Evolutionary conservation across 78 protist species (phyloP).

Genomic region (Pigoraptor vietnamica): DNA sequence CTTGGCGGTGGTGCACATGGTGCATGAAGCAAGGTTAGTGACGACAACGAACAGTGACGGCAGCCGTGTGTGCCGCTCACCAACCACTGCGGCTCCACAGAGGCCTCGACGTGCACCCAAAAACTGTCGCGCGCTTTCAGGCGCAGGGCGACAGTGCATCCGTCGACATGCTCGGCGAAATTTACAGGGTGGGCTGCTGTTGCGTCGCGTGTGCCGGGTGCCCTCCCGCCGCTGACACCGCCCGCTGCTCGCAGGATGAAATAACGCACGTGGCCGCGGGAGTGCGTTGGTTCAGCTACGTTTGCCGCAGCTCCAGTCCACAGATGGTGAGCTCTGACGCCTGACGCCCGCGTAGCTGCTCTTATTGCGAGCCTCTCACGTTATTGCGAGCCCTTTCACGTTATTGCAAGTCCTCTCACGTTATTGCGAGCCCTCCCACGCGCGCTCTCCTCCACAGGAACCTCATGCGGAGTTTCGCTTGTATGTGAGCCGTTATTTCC

Average conservation of each 20-base stretch:
- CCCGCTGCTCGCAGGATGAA: not conserved
- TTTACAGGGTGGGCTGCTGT: not conserved
- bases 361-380: too few relatives aligned
- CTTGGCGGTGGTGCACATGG: slow-evolving; percentile 29
- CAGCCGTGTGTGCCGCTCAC: too few relatives aligned
- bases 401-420: too few relatives aligned
- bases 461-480: not conserved
- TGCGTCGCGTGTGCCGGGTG: not conserved
- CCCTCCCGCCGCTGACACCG: too few relatives aligned
- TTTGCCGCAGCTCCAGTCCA: not conserved
- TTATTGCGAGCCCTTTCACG: too few relatives aligned
- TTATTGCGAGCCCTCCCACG: too few relatives aligned
- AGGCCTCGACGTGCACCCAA: not conserved
- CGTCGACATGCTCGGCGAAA: not conserved
- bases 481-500: not conserved
- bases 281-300: not conserved
- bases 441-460: not conserved
- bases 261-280: slow-evolving; percentile 14
- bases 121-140: not conserved
- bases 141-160: not conserved
- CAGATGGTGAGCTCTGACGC: too few relatives aligned
- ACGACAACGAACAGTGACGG: too few relatives aligned
- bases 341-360: not conserved
- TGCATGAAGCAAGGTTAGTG: slow-evolving; percentile 17
- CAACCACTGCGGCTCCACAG: not conserved